These are phyloP conservation scores for Venturia aucupariae DNA, from an alignment of 2,329 filamentous ascomycete genomes.

Conservation along the genomic window DNA sequence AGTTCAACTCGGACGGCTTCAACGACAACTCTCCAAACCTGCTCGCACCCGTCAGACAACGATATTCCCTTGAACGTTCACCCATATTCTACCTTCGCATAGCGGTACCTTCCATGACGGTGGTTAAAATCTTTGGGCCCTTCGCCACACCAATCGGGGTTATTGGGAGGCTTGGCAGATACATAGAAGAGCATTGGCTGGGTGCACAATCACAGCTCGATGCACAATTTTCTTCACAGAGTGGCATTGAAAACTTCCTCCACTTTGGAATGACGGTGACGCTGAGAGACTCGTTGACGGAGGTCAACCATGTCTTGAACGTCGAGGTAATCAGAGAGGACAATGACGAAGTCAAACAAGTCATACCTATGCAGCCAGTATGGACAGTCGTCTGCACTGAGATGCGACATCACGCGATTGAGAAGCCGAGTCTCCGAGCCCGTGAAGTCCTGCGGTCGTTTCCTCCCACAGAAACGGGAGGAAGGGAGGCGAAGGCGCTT, in stretches of 20 bases:
- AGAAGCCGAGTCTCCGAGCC: background rate
- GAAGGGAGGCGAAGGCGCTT: background rate
- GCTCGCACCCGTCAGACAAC: background rate
- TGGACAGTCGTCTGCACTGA: background rate
- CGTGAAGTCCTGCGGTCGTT: background rate
- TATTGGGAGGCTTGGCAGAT: background rate
- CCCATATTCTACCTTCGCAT: background rate
- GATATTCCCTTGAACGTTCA: background rate
- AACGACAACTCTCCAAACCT: background rate
- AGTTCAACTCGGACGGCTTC: background rate
- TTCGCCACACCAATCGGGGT: background rate
- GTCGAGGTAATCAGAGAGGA: background rate
- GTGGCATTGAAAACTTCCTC: background rate
- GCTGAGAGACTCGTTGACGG: background rate
- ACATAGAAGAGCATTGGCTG: background rate
- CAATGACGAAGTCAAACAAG: background rate
- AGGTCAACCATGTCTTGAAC: background rate
- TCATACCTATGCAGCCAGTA: background rate
- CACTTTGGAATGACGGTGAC: background rate
- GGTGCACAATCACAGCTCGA: background rate
- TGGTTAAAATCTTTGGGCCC: background rate
- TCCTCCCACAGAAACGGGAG: background rate
- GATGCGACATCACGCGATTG: background rate
- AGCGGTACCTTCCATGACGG: background rate
- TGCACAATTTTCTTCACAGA: background rate